Evolutionary conservation across 805 yeast genomes (phyloP).

Genomic region (Torulaspora indica): DNA sequence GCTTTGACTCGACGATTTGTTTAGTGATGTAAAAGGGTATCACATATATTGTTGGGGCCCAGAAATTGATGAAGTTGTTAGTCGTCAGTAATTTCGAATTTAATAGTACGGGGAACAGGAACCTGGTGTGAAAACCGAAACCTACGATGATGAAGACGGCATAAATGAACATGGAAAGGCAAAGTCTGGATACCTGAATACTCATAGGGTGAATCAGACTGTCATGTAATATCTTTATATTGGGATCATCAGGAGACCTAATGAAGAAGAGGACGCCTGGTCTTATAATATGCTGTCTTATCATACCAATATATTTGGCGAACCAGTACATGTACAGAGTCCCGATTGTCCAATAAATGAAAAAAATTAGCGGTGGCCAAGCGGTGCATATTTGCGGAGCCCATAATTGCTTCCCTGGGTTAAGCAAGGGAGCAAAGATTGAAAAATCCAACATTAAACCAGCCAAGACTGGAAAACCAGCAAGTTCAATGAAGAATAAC

Average conservation of each 20-base stretch:
- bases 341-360: conserved; percentile 62
- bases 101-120: conserved; percentile 39
- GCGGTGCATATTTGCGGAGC: conserved; percentile 21
- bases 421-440: conserved; percentile 33
- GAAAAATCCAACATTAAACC: conserved; percentile 74
- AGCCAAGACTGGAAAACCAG: conserved; percentile 82
- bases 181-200: conserved; percentile 68
- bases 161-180: conserved; percentile 69
- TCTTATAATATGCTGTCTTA: conserved; percentile 64
- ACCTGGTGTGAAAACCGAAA: conserved; percentile 60
- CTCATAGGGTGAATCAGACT: conserved; percentile 72
- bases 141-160: conserved; percentile 68
- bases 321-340: conserved; percentile 82
- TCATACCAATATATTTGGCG: conserved; percentile 83
- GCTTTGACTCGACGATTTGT: conserved; percentile 26
- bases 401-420: conserved; percentile 18
- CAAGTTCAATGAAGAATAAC: conserved; percentile 71
- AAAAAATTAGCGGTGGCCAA: conserved; percentile 28
- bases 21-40: conserved; percentile 19
- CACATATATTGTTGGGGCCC: conserved; percentile 9
- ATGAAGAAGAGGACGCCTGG: conserved; percentile 89
- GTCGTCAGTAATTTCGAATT: conserved; percentile 23
- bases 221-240: conserved; percentile 78
- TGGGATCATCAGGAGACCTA: conserved; percentile 92
- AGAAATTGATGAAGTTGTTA: conserved; percentile 6